A percentile compares a stretch with the other conserved stretches of the same genome.
Conservation (phyloP, 768 basidiomycete species). For the Russula olivacea region DNA sequence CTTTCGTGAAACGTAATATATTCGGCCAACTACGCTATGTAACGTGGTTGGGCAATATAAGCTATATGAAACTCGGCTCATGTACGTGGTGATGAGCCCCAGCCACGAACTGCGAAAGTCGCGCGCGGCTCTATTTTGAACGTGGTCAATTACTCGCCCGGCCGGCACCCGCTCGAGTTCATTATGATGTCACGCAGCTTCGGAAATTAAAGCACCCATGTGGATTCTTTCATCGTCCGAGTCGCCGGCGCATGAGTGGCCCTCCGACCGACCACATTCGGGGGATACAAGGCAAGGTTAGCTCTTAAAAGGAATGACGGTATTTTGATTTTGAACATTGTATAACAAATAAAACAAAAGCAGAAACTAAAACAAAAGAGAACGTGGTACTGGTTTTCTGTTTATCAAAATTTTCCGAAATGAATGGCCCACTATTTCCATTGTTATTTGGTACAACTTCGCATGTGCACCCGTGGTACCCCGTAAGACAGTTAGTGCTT, state of each 20-base stretch:
- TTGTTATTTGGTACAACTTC: not conserved
- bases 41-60: no score
- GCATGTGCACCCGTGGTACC: not conserved
- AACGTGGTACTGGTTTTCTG: not conserved
- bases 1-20: no score
- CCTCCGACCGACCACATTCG: not conserved
- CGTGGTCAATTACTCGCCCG: no score
- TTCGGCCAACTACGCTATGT: no score
- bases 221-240: no score
- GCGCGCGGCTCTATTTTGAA: no score
- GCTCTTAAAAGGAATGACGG: not conserved
- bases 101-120: no score
- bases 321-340: not conserved
- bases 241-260: not conserved
- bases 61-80: no score
- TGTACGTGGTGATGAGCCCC: no score
- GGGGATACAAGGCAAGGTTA: not conserved
- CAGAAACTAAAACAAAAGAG: not conserved
- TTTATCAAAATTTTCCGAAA: not conserved
- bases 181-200: no score
- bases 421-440: not conserved
- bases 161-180: no score
- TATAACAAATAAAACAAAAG: not conserved
- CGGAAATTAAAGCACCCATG: no score
- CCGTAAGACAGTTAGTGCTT: not conserved